Base-by-base conservation (phyloP, 352 stramenopile genomes). In the Pythium dissimile region DNA sequence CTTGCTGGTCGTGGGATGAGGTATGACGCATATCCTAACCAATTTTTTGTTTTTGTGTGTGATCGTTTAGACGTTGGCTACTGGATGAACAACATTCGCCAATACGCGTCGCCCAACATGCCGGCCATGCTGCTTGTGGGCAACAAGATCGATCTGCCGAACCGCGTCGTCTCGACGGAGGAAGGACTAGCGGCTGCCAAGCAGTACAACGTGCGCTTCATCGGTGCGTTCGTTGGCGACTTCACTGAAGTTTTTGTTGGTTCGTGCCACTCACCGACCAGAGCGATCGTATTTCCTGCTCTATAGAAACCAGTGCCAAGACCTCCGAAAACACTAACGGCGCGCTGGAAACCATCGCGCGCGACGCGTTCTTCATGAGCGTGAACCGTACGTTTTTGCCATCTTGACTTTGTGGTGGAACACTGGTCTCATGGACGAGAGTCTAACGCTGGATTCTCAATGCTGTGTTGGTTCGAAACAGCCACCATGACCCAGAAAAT, bases 51-150 rank as follows among this genome's bases (percentile, higher is more conserved):
- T 18, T 24, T 26, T 7, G 34, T 15, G 16, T 13, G 21, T 66
- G 42, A 39, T 39, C 63, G 9, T 9, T 26, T 43, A 94, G 84
- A 97, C 45, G 89, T 98, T 44, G 89, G 84, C 61, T 97, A 98
- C 60, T 98, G 93, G 93, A 97, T 98, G 88, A 94, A 97, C 59
- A 97, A 98, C 62, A 98, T 98, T 54, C 84, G 92, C 13, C 82
- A 94, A 52, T 92, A 95, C 57, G 90, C 88, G 18, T 75, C 78
- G 1, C 74, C 79, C 31, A 73, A 75, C 46, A 86, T 90, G 66
- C 83, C 77, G 21, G 87, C 73, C 15, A 94, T 91, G 84, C 64
- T 96, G 37, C 65, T 97, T 3, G 86, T 97, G 38, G 89, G 88
- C 57, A 97, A 97, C 75, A 97, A 97, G 71, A 95, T 95, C 46